phyloP scores from a whole-genome alignment of 1,139 yeast genomes.

The Hyphopichia buzzinii region DNA sequence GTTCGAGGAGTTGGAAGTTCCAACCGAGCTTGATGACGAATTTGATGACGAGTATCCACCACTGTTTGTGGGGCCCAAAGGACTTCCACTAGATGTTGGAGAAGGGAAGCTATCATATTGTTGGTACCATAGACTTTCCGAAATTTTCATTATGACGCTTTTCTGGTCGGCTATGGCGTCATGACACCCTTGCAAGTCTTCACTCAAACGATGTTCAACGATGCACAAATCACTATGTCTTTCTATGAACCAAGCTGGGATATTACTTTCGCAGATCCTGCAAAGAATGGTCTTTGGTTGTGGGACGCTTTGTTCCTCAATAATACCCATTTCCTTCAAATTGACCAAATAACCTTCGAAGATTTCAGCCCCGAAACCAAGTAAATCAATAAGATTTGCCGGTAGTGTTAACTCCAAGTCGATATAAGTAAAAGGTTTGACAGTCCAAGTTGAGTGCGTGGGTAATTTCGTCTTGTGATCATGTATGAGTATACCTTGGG shows the following conservation, averaged over 20 bases:
- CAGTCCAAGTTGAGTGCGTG: slow-evolving; percentile 89
- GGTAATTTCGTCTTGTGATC: slow-evolving; percentile 59
- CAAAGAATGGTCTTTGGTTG: slow-evolving; percentile 79
- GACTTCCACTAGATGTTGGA: slow-evolving; percentile 4
- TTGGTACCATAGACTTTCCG: slow-evolving; percentile 34
- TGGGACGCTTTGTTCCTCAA: slow-evolving; percentile 66
- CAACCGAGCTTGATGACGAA: slow-evolving; percentile 18
- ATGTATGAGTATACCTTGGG: slow-evolving; percentile 92
- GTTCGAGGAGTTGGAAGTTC: slow-evolving; percentile 14
- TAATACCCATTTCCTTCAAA: slow-evolving; percentile 58
- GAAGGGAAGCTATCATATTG: slow-evolving; percentile 8
- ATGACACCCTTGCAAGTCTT: slow-evolving; percentile 73
- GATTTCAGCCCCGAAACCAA: slow-evolving; percentile 89
- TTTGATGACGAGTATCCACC: slow-evolving; percentile 10
- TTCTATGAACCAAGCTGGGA: slow-evolving; percentile 98
- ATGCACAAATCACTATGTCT: slow-evolving; percentile 86
- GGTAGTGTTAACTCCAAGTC: slow-evolving; percentile 69
- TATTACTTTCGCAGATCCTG: slow-evolving; percentile 83
- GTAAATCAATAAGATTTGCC: slow-evolving; percentile 57
- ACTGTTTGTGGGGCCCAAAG: neutral
- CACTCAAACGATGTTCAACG: slow-evolving; percentile 80
- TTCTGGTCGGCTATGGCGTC: slow-evolving; percentile 77
- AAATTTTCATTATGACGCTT: slow-evolving; percentile 45
- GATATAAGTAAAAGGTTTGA: slow-evolving; percentile 70
- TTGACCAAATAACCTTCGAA: slow-evolving; percentile 70